phyloP scores from a whole-genome alignment of 225 moss, liverwort and hornwort species.

The Ulota crispa region DNA sequence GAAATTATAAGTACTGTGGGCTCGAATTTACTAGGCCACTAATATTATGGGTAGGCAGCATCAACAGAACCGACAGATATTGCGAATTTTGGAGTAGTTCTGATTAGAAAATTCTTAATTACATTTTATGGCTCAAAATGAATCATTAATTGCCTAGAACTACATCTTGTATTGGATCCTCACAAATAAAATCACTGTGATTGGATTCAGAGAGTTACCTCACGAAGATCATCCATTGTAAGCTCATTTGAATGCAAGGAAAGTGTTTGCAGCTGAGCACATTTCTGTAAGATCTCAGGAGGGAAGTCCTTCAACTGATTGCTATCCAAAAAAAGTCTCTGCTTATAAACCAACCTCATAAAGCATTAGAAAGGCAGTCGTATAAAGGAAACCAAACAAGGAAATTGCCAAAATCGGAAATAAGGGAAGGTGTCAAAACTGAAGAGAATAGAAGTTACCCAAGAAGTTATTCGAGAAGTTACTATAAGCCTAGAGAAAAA shows the following conservation, averaged over 20 bases:
- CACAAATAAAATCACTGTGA: not conserved
- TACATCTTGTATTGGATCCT: not conserved
- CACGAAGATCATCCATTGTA: conserved; percentile 86
- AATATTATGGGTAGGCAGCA: not conserved
- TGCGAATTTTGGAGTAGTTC: not conserved
- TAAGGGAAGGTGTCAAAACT: conserved; percentile 6
- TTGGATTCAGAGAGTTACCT: conserved; percentile 44
- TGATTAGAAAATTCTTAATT: not conserved
- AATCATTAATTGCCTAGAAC: not conserved
- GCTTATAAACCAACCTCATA: conserved; percentile 28
- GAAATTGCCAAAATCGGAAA: conserved; percentile 10
- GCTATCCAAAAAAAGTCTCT: conserved; percentile 78
- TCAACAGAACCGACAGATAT: not conserved
- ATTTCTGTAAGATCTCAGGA: conserved; percentile 72
- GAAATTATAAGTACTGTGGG: not conserved
- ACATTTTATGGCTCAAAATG: not conserved
- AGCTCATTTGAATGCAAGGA: conserved; percentile 94
- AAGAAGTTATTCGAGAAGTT: not conserved
- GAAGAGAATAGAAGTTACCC: not conserved
- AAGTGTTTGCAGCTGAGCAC: conserved; percentile 77
- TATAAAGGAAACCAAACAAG: not conserved
- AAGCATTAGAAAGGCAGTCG: conserved; percentile 17
- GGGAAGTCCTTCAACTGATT: conserved; percentile 87
- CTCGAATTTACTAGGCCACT: not conserved
- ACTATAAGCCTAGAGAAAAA: conserved; percentile 9